These are phyloP conservation scores for Cenchrus purpureus DNA, from an alignment of 176 grass and related monocot genomes.

Conservation along the genomic window DNA sequence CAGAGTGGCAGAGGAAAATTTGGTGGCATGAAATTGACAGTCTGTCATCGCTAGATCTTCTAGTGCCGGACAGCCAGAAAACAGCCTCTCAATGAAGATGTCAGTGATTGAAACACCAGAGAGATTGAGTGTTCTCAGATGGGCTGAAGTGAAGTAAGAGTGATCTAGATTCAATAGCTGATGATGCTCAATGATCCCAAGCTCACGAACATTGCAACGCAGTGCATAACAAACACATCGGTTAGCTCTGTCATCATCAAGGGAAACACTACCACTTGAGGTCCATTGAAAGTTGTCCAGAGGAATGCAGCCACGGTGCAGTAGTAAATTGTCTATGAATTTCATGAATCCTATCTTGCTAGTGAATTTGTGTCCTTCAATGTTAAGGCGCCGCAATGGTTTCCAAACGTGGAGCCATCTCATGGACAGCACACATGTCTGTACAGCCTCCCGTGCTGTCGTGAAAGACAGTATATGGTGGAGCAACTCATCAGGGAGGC, in stretches of 20 bases:
- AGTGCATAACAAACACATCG: not conserved
- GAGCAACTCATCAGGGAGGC: no score
- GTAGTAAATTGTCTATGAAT: not conserved
- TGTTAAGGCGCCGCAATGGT: not conserved
- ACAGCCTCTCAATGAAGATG: not conserved
- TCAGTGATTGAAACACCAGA: not conserved
- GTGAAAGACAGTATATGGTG: no score
- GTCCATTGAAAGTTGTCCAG: not conserved
- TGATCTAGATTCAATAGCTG: not conserved
- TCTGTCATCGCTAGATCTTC: not conserved
- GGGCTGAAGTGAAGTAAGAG: not conserved
- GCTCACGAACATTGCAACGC: not conserved
- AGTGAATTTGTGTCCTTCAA: not conserved
- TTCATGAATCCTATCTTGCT: not conserved
- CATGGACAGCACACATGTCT: no score
- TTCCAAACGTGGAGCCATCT: not conserved
- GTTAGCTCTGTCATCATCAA: not conserved
- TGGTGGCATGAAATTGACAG: not conserved
- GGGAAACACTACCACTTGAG: not conserved
- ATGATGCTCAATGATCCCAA: not conserved
- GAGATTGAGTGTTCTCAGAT: not conserved
- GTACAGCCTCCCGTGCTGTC: no score
- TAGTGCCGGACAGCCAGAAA: not conserved
- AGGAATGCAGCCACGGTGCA: not conserved
- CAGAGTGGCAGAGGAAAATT: not conserved